Conservation (phyloP, 805 yeast species). For the Yarrowia deformans region DNA sequence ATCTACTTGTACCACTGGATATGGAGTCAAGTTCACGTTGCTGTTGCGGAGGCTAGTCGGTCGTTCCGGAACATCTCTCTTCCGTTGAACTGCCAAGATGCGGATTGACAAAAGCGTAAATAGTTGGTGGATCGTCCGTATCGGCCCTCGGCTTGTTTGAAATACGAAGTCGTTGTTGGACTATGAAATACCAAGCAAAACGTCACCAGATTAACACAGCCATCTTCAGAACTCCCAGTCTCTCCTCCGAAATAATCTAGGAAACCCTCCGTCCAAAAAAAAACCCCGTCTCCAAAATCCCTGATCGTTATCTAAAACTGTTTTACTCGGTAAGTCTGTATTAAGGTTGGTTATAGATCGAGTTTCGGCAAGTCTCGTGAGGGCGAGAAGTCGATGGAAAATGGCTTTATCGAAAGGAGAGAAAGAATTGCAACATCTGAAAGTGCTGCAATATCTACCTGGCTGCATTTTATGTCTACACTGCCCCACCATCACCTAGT, state of each 20-base stretch:
- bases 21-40: not conserved
- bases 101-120: not conserved
- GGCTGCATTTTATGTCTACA: too few relatives aligned
- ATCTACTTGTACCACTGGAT: too few relatives aligned
- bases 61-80: not conserved
- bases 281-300: not conserved
- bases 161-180: not conserved
- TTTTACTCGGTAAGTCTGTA: not conserved
- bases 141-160: conserved; percentile 9
- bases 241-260: too few relatives aligned
- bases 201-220: too few relatives aligned
- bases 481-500: too few relatives aligned
- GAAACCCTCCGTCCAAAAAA: not conserved
- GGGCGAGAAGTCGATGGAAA: not conserved
- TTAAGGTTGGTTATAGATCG: conserved; percentile 1
- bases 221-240: too few relatives aligned
- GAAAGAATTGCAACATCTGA: too few relatives aligned
- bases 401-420: not conserved
- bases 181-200: too few relatives aligned
- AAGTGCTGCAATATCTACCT: too few relatives aligned
- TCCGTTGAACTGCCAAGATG: not conserved
- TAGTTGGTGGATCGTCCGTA: not conserved
- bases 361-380: not conserved
- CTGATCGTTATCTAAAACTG: not conserved
- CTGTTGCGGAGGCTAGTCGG: not conserved